Evolutionary conservation across 305 asterid species (phyloP).

Genomic region (Fraxinus sp.): DNA sequence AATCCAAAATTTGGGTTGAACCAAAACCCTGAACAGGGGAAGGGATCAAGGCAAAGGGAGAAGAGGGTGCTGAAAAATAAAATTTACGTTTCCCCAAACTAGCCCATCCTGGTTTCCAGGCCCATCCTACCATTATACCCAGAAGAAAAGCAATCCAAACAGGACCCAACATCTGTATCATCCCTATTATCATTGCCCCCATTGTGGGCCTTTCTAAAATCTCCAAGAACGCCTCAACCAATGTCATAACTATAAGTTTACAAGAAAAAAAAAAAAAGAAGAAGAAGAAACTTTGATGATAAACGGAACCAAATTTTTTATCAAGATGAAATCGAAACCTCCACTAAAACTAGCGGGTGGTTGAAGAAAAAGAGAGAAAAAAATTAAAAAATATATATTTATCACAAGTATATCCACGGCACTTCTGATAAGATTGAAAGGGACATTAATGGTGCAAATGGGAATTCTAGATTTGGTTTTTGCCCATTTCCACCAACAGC

Average conservation of each 20-base stretch:
- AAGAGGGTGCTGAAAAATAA: constrained; percentile 56
- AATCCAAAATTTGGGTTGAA: constrained; percentile 26
- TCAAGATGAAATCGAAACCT: neutral
- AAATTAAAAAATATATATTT: neutral
- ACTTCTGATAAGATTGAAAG: constrained; percentile 40
- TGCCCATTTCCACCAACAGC: neutral
- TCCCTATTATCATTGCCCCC: constrained; percentile 46
- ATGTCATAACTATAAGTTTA: constrained; percentile 36
- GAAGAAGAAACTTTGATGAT: neutral
- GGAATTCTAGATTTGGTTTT: neutral
- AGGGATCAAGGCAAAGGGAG: constrained; percentile 38
- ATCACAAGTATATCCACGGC: constrained; percentile 36
- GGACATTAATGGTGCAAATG: constrained; percentile 34
- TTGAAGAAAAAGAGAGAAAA: constrained; percentile 21
- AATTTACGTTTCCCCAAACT: constrained; percentile 48
- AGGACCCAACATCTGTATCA: constrained; percentile 57
- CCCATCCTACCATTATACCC: constrained; percentile 78
- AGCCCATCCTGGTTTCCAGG: constrained; percentile 89
- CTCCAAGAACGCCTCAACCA: constrained; percentile 50
- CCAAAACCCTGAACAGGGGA: constrained; percentile 28
- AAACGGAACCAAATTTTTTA: constrained; percentile 11
- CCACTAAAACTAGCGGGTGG: neutral
- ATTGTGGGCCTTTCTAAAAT: constrained; percentile 50
- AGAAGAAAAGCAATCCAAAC: constrained; percentile 66
- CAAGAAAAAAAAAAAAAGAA: neutral